Evolutionary conservation across 2,329 filamentous ascomycete genomes (phyloP).

Genomic region (Zasmidium cellare): DNA sequence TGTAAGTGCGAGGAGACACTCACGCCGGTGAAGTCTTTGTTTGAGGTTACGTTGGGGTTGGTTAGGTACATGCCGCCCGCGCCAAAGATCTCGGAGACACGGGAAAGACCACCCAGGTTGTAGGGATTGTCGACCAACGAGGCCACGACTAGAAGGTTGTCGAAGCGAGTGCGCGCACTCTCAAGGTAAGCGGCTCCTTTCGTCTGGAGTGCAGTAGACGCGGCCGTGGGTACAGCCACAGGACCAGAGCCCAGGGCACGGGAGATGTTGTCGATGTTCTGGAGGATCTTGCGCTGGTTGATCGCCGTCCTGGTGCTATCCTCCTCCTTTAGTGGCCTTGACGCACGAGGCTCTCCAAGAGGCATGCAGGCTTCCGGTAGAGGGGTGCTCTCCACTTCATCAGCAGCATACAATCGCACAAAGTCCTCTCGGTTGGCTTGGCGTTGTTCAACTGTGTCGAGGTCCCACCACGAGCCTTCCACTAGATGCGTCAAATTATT

Average conservation of each 20-base stretch:
- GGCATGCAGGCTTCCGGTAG: conserved; percentile 33
- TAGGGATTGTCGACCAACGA: conserved; percentile 53
- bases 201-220: conserved; percentile 47
- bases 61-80: conserved; percentile 47
- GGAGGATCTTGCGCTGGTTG: conserved; percentile 13
- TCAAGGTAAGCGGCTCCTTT: conserved; percentile 49
- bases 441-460: conserved; percentile 44
- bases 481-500: conserved; percentile 47
- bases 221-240: neutral
- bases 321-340: neutral
- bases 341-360: conserved; percentile 29
- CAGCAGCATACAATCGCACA: conserved; percentile 33
- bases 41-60: conserved; percentile 40
- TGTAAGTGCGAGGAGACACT: conserved; percentile 52
- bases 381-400: conserved; percentile 11
- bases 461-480: conserved; percentile 45
- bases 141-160: conserved; percentile 48
- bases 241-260: conserved; percentile 14
- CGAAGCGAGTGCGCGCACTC: conserved; percentile 29
- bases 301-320: neutral
- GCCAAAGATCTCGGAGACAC: conserved; percentile 54
- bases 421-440: conserved; percentile 43
- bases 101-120: conserved; percentile 52
- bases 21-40: conserved; percentile 52
- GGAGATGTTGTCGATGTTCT: conserved; percentile 19